phyloP scores from a whole-genome alignment of 352 stramenopile species.

The Pythium brassicae region DNA sequence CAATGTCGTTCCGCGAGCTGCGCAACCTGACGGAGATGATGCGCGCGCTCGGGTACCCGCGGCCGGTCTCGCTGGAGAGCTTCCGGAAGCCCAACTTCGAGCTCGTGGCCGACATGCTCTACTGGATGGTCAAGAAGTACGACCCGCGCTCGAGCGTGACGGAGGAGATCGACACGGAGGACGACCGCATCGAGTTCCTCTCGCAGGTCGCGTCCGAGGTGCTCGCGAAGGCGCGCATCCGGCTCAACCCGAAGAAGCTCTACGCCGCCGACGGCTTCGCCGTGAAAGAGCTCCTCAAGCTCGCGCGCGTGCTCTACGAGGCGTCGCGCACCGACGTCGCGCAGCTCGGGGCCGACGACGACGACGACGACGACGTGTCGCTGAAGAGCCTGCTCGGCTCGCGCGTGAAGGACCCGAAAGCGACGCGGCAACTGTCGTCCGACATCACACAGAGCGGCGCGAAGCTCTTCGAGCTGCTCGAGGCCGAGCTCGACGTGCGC shows the following conservation, averaged over 20 bases:
- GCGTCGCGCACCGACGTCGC: conserved; percentile 71
- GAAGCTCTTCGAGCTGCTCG: conserved; percentile 90
- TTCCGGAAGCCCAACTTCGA: conserved; percentile 97
- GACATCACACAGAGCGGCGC: conserved; percentile 94
- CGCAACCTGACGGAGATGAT: conserved; percentile 96
- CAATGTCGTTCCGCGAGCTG: conserved; percentile 85
- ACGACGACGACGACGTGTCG: conserved; percentile 70
- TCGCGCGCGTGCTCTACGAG: conserved; percentile 92
- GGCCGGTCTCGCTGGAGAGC: conserved; percentile 89
- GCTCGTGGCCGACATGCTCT: conserved; percentile 93
- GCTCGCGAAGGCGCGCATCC: conserved; percentile 88
- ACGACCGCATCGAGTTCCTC: conserved; percentile 94
- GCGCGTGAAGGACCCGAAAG: conserved; percentile 86
- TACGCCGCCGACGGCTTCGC: conserved; percentile 93
- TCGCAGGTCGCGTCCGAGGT: conserved; percentile 81
- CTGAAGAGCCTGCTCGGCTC: conserved; percentile 70
- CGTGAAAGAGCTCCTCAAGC: conserved; percentile 93
- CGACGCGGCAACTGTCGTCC: conserved; percentile 84
- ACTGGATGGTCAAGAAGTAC: conserved; percentile 96
- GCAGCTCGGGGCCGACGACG: conserved; percentile 54
- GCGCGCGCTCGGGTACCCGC: conserved; percentile 91
- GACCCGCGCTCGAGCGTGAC: conserved; percentile 81
- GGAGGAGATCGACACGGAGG: conserved; percentile 94
- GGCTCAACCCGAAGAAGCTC: conserved; percentile 94
- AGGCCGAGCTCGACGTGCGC: conserved; percentile 88